Base-by-base conservation (phyloP, 345 rosid species). In the Ricinus communis region DNA sequence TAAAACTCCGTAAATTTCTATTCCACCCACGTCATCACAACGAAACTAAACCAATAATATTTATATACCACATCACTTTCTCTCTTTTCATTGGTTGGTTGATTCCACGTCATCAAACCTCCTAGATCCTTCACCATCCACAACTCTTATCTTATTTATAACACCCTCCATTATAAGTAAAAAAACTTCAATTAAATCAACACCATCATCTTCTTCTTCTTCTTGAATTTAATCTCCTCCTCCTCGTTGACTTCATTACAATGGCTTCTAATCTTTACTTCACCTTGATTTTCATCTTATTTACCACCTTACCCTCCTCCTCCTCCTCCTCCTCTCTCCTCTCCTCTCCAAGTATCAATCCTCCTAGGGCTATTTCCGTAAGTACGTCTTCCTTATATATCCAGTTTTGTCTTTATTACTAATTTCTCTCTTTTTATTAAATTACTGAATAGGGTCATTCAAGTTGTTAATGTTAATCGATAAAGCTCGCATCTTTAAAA, bases 331-430 rank as follows among this genome's bases (percentile, higher is more conserved):
- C 1, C 15, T 86, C 89, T 51, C 72, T 84, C 71, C 59, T 79
- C 62, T 80, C 90, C 25, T 21, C 87, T 40, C 83, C 85, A 31
- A 80, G 81, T 8, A 63, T 82, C 69, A 73, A 72, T 69, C 74
- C 77, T 18, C 74, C 98, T 22, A 90, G 90, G 80, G 91, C 96
- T 51, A 87, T 94, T 68, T 83, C 87, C 25, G 98, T 94, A 69
- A 79, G 88, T 72, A 0, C 49, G 1, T 18, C 24, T n/a, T n/a
- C n/a, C n/a, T n/a, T n/a, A n/a, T n/a, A n/a, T n/a, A n/a, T n/a
- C n/a, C n/a, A n/a, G n/a, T n/a, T n/a, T n/a, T n/a, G n/a, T n/a
- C n/a, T n/a, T n/a, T n/a, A n/a, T n/a, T n/a, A n/a, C n/a, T n/a
- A n/a, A n/a, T n/a, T n/a, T n/a, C n/a, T n/a, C n/a, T n/a, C n/a